Base-by-base conservation (phyloP, 225 moss, liverwort and hornwort genomes). In the Marchantia polymorpha region DNA sequence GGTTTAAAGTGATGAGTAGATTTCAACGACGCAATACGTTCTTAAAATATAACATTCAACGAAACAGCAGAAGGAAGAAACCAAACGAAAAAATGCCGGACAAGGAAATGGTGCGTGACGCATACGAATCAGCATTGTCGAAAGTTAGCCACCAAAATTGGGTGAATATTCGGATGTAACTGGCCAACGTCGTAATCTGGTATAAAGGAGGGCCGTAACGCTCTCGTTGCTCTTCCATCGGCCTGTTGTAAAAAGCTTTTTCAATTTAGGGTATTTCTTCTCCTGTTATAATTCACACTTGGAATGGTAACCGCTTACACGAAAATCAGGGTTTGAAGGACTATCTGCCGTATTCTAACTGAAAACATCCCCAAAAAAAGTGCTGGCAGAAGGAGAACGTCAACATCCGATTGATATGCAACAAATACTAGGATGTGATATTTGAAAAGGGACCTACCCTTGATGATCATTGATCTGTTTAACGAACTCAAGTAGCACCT, bases 181-280 rank as follows among this genome's bases (percentile, higher is more conserved):
- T 83, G 71, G 85, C 83, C 63, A 95, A 90, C 46, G 77, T 77
- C 53, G 95, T 93, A 50, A 99, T 89, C 82, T 91, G 85, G 77
- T 99, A 99, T 14, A 99, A 88, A 59, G 92, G 93, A 88, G 99
- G 99, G 30, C 99, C 99, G 83, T 99, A 95, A 55, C 95, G 91
- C 85, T 89, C 89, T 52, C 99, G 84, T 86, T 99, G 99, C 81
- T 99, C 99, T 85, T 99, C 99, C 95, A 99, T 99, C 51, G 95
- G 99, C 81, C 97, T 97, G 88, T 73, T 20, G 26, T 49, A 81
- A 71, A 64, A 46, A 49, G 23, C 8, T 17, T 39, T 20, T 4
- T 17, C 39, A 66, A 23, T 1, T 39, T 69, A 14, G 47, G 68
- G 20, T 69, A 19, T 46, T 7, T 49, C 11, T 13, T 69, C 51